Evolutionary conservation across 345 rosid genomes (phyloP).

Genomic region (Excoecaria cochinchinensis): DNA sequence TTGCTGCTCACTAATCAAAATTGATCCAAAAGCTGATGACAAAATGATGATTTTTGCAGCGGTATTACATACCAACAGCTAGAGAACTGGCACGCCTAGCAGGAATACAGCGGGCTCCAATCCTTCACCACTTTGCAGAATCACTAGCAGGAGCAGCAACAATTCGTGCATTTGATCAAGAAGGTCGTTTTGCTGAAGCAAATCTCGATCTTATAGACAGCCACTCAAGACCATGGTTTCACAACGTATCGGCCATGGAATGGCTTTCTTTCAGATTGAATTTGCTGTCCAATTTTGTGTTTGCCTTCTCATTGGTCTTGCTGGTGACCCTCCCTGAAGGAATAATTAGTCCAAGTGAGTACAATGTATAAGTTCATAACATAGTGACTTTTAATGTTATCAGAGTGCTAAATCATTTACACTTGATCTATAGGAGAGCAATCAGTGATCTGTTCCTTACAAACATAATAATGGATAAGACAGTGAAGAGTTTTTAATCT

Average conservation of each 20-base stretch:
- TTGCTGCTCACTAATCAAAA: not conserved
- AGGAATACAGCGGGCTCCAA: constrained; percentile 82
- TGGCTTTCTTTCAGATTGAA: constrained; percentile 94
- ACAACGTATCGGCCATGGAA: constrained; percentile 81
- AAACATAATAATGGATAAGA: not conserved
- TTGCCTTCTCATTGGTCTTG: constrained; percentile 80
- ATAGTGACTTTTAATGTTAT: not conserved
- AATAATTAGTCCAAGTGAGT: constrained; percentile 87
- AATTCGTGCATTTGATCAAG: constrained; percentile 82
- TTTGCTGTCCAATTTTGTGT: constrained; percentile 80
- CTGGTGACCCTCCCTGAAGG: constrained; percentile 93
- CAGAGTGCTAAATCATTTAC: not conserved
- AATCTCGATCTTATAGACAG: constrained; percentile 69
- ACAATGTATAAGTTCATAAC: not conserved
- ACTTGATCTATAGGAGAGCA: not conserved
- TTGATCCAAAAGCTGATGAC: not conserved
- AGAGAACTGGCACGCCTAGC: constrained; percentile 87
- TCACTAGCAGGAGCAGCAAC: constrained; percentile 87
- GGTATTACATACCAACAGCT: constrained; percentile 90
- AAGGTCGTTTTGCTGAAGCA: constrained; percentile 54
- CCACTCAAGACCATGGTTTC: constrained; percentile 95
- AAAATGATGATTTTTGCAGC: constrained; percentile 36
- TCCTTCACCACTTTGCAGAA: constrained; percentile 94
- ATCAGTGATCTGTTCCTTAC: not conserved
- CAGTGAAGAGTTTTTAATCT: not conserved